A percentile compares a stretch with the other conserved stretches of the same genome.
Conservation (phyloP, 2,329 filamentous ascomycete species). For the Herpomyces periplanetae region DNA sequence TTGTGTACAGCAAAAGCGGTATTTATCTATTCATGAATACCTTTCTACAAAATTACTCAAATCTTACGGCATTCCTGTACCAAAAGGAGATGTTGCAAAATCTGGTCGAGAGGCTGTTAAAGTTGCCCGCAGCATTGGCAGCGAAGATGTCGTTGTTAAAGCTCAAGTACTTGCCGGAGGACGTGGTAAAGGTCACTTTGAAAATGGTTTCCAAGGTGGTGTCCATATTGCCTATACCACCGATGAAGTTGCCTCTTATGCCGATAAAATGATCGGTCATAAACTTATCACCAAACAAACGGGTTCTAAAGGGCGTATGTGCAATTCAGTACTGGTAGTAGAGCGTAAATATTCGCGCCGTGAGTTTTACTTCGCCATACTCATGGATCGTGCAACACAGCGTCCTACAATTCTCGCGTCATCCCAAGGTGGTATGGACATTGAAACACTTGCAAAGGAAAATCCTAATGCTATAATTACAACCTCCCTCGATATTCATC, state of each 20-base stretch:
- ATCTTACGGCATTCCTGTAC: conserved; percentile 68
- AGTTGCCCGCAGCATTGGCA: conserved; percentile 21
- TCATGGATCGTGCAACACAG: conserved; percentile 84
- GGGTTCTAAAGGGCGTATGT: conserved; percentile 59
- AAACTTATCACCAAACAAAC: conserved; percentile 99
- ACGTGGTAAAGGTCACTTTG: conserved; percentile 84
- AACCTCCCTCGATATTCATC: conserved; percentile 68
- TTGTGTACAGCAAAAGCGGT: conserved; percentile 38
- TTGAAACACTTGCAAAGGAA: conserved; percentile 93
- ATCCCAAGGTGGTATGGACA: conserved; percentile 96
- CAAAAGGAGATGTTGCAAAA: conserved; percentile 52
- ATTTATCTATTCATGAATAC: conserved; percentile 92
- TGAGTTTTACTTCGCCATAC: conserved; percentile 92
- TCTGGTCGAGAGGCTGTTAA: conserved; percentile 54
- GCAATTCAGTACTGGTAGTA: conserved; percentile 92
- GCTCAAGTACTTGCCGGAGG: conserved; percentile 91
- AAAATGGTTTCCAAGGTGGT: conserved; percentile 94
- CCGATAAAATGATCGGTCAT: conserved; percentile 96
- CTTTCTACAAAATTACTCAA: conserved; percentile 67
- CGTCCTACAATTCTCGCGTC: conserved; percentile 83
- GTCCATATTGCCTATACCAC: conserved; percentile 92
- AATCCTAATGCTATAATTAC: conserved; percentile 80
- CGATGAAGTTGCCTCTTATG: conserved; percentile 9
- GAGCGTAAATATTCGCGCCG: conserved; percentile 97
- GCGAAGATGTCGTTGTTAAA: conserved; percentile 96